Evolutionary conservation across 2,329 filamentous ascomycete species (phyloP).

Genomic region (Phyllosticta capitalensis): DNA sequence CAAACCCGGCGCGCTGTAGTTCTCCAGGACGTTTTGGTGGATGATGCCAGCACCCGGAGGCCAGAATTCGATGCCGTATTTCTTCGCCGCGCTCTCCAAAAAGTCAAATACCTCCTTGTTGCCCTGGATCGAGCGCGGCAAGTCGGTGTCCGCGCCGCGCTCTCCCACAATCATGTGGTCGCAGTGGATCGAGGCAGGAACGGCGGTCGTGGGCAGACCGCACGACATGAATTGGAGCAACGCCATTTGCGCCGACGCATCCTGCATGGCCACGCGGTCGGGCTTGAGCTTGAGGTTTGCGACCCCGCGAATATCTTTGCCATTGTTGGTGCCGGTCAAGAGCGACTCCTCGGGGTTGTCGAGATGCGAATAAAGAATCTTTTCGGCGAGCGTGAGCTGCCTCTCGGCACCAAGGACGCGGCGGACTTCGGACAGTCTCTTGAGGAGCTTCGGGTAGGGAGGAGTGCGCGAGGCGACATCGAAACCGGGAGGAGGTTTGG

Average conservation of each 20-base stretch:
- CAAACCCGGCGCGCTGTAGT: slow-evolving; percentile 90
- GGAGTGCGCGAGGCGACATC: slow-evolving; percentile 52
- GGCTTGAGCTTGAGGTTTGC: slow-evolving; percentile 96
- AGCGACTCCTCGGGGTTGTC: slow-evolving; percentile 84
- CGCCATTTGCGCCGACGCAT: slow-evolving; percentile 97
- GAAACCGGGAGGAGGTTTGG: slow-evolving; percentile 19
- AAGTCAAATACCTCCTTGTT: slow-evolving; percentile 99
- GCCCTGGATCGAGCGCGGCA: slow-evolving; percentile 73
- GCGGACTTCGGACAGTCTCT: slow-evolving; percentile 65
- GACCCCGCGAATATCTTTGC: slow-evolving; percentile 70
- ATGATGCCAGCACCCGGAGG: slow-evolving; percentile 40
- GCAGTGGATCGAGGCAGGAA: slow-evolving; percentile 96
- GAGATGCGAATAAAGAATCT: slow-evolving; percentile 95
- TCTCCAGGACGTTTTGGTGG: slow-evolving; percentile 95
- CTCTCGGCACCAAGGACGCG: slow-evolving; percentile 56
- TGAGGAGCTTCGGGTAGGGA: slow-evolving; percentile 73
- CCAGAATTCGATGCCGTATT: slow-evolving; percentile 39
- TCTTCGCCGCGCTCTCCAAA: slow-evolving; percentile 66
- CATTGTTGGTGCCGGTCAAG: slow-evolving; percentile 72
- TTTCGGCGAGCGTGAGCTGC: slow-evolving; percentile 81
- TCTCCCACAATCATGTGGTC: slow-evolving; percentile 98
- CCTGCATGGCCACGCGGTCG: slow-evolving; percentile 97
- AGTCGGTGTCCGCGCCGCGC: slow-evolving; percentile 76
- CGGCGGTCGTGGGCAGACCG: slow-evolving; percentile 76
- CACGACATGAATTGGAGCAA: slow-evolving; percentile 98